These are phyloP conservation scores for Arthrinium puccinioides DNA, from an alignment of 2,329 filamentous ascomycete genomes.

Conservation along the genomic window DNA sequence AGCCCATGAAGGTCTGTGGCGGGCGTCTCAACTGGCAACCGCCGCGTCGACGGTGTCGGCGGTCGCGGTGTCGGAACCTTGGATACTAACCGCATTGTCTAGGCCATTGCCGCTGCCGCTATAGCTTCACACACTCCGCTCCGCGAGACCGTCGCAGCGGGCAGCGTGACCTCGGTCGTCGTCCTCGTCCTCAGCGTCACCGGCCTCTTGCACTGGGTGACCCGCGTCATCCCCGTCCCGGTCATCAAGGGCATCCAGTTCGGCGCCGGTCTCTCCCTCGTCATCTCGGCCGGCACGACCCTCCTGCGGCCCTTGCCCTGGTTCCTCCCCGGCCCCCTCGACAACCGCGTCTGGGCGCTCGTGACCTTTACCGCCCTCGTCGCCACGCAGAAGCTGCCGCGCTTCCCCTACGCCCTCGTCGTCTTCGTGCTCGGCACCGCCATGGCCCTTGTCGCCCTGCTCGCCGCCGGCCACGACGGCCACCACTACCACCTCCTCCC, in stretches of 20 bases:
- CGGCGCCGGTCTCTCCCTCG: constrained; percentile 77
- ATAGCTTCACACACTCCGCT: constrained; percentile 61
- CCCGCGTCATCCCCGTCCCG: constrained; percentile 69
- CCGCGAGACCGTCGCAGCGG: constrained; percentile 72
- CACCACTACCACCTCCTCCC: constrained; percentile 31
- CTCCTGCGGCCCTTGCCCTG: constrained; percentile 65
- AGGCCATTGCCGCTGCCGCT: constrained; percentile 86
- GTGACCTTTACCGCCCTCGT: constrained; percentile 66
- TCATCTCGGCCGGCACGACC: constrained; percentile 66
- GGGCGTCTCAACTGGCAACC: background rate
- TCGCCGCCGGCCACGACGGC: constrained; percentile 18
- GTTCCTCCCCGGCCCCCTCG: constrained; percentile 56
- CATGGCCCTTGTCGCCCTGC: constrained; percentile 47
- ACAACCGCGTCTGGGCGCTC: constrained; percentile 75
- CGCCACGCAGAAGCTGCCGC: constrained; percentile 53
- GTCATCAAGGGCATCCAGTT: constrained; percentile 94
- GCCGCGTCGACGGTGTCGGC: background rate
- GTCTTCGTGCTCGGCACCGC: constrained; percentile 63
- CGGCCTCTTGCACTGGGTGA: constrained; percentile 68
- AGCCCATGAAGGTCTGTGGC: constrained; percentile 66
- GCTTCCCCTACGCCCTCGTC: constrained; percentile 71
- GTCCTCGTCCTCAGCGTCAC: constrained; percentile 74
- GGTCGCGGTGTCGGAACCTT: constrained; percentile 3
- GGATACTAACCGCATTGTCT: too few relatives aligned
- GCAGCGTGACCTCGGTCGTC: constrained; percentile 66